A percentile compares a stretch with the other conserved stretches of the same genome.
Conservation (phyloP, 2,329 filamentous ascomycete species). For the Trichoderma oligosporum region DNA sequence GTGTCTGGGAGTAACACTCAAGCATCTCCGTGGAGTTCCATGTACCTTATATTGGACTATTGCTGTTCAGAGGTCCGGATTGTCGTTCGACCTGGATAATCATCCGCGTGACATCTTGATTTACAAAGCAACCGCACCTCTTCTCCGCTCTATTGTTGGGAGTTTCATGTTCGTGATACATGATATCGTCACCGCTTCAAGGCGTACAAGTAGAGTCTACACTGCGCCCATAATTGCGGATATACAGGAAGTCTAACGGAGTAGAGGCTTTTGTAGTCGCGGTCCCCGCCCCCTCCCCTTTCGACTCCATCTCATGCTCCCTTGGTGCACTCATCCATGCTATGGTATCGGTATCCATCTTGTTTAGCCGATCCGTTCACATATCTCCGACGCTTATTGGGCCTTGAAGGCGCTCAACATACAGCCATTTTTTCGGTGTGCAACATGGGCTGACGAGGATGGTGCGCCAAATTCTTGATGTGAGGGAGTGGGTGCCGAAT, state of each 20-base stretch:
- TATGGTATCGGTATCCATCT: background rate
- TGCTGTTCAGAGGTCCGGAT: background rate
- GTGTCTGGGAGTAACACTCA: background rate
- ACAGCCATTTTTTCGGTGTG: conserved; percentile 8
- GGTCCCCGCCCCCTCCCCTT: too few relatives aligned
- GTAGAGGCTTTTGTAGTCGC: background rate
- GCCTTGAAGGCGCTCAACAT: background rate
- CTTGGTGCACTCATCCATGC: background rate
- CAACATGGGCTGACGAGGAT: conserved; percentile 8
- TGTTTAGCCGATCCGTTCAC: background rate
- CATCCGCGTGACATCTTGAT: background rate
- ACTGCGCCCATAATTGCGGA: background rate
- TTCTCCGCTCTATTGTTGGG: background rate
- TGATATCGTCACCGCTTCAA: conserved; percentile 4
- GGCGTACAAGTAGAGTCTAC: background rate
- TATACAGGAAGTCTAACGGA: background rate
- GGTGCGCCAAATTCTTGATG: conserved; percentile 12
- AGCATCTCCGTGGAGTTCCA: background rate
- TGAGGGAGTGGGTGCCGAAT: conserved; percentile 5
- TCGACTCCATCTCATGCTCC: background rate
- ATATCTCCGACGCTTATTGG: background rate
- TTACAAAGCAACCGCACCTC: background rate
- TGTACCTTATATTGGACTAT: background rate
- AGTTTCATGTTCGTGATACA: conserved; percentile 6
- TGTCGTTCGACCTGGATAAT: background rate